These are phyloP conservation scores for Elymus sibiricus DNA, from an alignment of 176 grass and related monocot species.

Conservation along the genomic window DNA sequence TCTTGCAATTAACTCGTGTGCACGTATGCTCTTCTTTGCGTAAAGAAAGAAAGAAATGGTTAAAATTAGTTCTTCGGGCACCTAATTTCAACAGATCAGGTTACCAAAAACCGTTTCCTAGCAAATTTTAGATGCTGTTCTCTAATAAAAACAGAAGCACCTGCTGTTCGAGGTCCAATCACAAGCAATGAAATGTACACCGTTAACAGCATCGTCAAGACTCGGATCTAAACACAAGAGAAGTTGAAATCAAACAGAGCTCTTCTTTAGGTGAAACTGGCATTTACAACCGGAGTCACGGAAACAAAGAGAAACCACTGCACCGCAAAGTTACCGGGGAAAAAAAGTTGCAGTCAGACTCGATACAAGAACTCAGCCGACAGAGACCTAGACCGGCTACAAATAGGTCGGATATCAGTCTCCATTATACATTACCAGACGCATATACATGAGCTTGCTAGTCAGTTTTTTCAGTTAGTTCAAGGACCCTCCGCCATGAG, in stretches of 20 bases:
- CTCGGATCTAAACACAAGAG: neutral
- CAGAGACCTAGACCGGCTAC: neutral
- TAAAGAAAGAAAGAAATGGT: too few species aligned
- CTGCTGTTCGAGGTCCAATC: neutral
- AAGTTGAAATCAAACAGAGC: neutral
- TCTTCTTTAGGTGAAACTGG: conserved; percentile 29
- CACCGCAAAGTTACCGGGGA: neutral
- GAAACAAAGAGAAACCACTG: neutral
- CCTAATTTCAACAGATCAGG: too few species aligned
- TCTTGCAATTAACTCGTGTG: too few species aligned
- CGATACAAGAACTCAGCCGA: conserved; percentile 15
- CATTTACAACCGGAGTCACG: conserved; percentile 14
- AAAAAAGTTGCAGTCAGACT: neutral
- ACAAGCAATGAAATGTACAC: neutral
- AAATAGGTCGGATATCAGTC: conserved; percentile 16
- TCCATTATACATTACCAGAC: conserved; percentile 37
- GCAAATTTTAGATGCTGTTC: neutral
- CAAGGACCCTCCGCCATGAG: neutral
- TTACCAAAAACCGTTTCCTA: too few species aligned
- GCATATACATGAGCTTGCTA: conserved; percentile 41
- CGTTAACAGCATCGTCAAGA: neutral
- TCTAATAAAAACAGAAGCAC: neutral
- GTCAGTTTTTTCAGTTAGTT: conserved; percentile 29
- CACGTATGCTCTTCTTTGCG: too few species aligned
- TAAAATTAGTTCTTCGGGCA: too few species aligned